Conservation (phyloP, 805 yeast genomes). For the Crinitomyces ghanaensis region DNA sequence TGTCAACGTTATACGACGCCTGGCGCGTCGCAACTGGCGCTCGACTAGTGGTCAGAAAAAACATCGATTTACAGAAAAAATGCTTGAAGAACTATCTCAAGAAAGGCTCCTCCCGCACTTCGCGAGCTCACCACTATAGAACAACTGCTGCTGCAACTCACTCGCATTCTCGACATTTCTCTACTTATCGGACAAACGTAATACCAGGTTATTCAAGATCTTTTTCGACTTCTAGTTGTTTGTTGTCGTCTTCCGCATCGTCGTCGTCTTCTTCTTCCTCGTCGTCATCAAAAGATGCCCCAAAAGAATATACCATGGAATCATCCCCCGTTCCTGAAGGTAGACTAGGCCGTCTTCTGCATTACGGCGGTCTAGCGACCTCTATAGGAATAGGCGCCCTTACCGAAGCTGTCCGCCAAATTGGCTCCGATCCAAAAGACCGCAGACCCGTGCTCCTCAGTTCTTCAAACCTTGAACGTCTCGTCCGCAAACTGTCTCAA, state of each 20-base stretch:
- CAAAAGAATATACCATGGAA: conserved; percentile 37
- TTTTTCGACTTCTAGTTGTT: background rate
- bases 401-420: conserved; percentile 58
- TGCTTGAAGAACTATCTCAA: background rate
- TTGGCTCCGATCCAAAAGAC: conserved; percentile 14
- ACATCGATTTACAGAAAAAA: background rate
- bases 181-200: background rate
- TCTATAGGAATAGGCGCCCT: conserved; percentile 81
- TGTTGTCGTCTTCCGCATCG: background rate
- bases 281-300: conserved; percentile 21
- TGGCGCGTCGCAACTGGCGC: conserved; percentile 4
- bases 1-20: conserved; percentile 4
- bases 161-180: background rate
- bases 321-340: conserved; percentile 75
- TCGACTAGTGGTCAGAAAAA: background rate
- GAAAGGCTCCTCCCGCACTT: background rate
- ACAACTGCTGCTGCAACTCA: background rate
- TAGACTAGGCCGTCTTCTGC: conserved; percentile 79
- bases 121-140: background rate
- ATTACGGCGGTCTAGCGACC: conserved; percentile 87
- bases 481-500: conserved; percentile 76
- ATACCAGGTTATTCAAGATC: background rate
- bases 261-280: background rate
- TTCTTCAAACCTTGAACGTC: conserved; percentile 73
- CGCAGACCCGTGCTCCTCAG: conserved; percentile 44